phyloP scores from a whole-genome alignment of 2,329 filamentous ascomycete genomes.

The Colletotrichum australisinense region DNA sequence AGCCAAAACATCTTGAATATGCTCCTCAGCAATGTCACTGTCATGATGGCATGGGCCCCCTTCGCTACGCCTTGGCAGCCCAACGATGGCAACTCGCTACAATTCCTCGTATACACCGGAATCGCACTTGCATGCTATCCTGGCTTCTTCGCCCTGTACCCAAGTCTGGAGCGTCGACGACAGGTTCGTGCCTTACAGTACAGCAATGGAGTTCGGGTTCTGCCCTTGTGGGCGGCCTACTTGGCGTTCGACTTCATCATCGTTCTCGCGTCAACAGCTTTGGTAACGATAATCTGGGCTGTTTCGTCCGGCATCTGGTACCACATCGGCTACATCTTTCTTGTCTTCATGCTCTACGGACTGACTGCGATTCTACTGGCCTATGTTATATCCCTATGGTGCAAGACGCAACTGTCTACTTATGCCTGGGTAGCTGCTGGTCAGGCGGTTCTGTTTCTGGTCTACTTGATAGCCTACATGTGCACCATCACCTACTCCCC shows the following conservation, averaged over 20 bases:
- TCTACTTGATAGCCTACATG: slow-evolving; percentile 79
- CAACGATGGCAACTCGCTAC: slow-evolving; percentile 76
- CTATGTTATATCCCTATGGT: slow-evolving; percentile 85
- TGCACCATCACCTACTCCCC: slow-evolving; percentile 72
- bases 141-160: slow-evolving; percentile 89
- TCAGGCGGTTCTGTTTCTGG: slow-evolving; percentile 77
- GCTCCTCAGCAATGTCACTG: slow-evolving; percentile 74
- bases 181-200: slow-evolving; percentile 89
- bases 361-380: slow-evolving; percentile 80
- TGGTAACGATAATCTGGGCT: slow-evolving; percentile 77
- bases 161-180: slow-evolving; percentile 82
- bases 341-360: slow-evolving; percentile 73
- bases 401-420: slow-evolving; percentile 81
- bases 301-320: slow-evolving; percentile 77
- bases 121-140: slow-evolving; percentile 83
- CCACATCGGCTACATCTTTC: slow-evolving; percentile 82
- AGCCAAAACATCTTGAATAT: slow-evolving; percentile 75
- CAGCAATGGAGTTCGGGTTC: slow-evolving; percentile 86
- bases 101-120: slow-evolving; percentile 84
- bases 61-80: slow-evolving; percentile 82
- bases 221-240: slow-evolving; percentile 89
- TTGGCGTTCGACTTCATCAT: slow-evolving; percentile 83
- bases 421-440: slow-evolving; percentile 86
- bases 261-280: slow-evolving; percentile 72
- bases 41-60: slow-evolving; percentile 76